Percentiles rank a stretch among this genome's conserved stretches.
Conservation (phyloP, 208 protist species). For the Trypanosoma melophagium region DNA sequence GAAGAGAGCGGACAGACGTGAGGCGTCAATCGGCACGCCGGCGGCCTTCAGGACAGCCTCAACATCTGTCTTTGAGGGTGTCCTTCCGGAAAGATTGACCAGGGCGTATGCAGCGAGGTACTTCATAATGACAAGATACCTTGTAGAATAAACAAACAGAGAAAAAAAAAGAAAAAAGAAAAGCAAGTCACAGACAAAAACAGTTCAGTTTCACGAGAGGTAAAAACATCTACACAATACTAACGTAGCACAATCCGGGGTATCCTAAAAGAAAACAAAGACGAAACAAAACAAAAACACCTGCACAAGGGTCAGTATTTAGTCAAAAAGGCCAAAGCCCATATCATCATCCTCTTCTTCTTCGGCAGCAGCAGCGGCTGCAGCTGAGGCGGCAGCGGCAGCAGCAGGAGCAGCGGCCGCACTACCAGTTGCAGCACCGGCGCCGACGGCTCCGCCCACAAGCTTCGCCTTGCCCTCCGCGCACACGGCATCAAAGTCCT, state of each 20-base stretch:
- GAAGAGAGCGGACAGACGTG: constrained; percentile 73
- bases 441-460: constrained; percentile 37
- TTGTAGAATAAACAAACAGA: no score
- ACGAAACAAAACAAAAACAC: constrained; percentile 6
- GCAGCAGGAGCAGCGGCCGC: constrained; percentile 40
- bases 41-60: constrained; percentile 90
- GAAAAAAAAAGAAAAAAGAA: no score
- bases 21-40: constrained; percentile 71
- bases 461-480: constrained; percentile 88
- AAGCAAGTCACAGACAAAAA: no score
- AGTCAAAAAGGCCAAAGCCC: constrained; percentile 92
- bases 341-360: constrained; percentile 90
- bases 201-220: no score
- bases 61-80: constrained; percentile 78
- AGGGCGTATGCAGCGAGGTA: constrained; percentile 93
- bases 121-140: constrained; percentile 17
- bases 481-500: constrained; percentile 89
- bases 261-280: constrained; percentile 8
- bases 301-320: constrained; percentile 24
- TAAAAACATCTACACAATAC: no score
- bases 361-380: constrained; percentile 48
- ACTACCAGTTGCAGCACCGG: constrained; percentile 34
- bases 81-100: constrained; percentile 77
- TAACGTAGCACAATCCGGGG: no score
- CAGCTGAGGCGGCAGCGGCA: constrained; percentile 48